Evolutionary conservation across 2,329 filamentous ascomycete species (phyloP).

Genomic region (Cadophora sp.): DNA sequence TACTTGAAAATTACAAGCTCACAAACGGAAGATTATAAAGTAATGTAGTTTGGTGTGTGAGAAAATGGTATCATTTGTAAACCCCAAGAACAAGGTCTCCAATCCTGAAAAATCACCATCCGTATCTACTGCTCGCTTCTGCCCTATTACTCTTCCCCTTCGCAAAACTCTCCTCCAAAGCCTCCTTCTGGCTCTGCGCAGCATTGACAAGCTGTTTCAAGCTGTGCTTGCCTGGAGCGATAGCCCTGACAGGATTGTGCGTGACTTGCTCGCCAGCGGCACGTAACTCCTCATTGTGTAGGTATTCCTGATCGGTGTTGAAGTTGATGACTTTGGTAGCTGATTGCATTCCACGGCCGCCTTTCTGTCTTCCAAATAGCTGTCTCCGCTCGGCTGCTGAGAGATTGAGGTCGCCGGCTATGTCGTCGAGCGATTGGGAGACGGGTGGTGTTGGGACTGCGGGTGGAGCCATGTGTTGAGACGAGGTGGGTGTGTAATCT

Average conservation of each 20-base stretch:
- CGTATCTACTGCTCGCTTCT: conserved; percentile 84
- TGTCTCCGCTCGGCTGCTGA: conserved; percentile 79
- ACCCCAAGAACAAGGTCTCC: neutral
- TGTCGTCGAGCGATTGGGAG: conserved; percentile 66
- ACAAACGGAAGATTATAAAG: neutral
- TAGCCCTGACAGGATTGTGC: conserved; percentile 82
- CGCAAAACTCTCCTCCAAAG: conserved; percentile 91
- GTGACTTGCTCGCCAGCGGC: conserved; percentile 71
- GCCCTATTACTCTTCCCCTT: conserved; percentile 78
- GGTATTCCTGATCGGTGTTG: conserved; percentile 88
- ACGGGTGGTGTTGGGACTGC: conserved; percentile 40
- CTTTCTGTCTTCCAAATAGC: conserved; percentile 75
- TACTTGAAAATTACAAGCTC: neutral
- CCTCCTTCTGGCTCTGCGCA: conserved; percentile 82
- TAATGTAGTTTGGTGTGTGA: neutral
- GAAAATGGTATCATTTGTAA: neutral
- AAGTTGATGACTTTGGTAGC: conserved; percentile 79
- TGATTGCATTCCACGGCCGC: conserved; percentile 49
- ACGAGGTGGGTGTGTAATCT: conserved; percentile 41
- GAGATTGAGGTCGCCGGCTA: conserved; percentile 81
- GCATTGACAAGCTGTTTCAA: conserved; percentile 86
- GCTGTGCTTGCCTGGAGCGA: conserved; percentile 89
- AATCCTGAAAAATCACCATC: conserved; percentile 62
- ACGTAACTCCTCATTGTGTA: conserved; percentile 79
- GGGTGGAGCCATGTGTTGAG: conserved; percentile 34